A percentile compares a stretch with the other conserved stretches of the same genome.
Conservation (phyloP, 108 stramenopile genomes). For the Schizochytrium sp. region DNA sequence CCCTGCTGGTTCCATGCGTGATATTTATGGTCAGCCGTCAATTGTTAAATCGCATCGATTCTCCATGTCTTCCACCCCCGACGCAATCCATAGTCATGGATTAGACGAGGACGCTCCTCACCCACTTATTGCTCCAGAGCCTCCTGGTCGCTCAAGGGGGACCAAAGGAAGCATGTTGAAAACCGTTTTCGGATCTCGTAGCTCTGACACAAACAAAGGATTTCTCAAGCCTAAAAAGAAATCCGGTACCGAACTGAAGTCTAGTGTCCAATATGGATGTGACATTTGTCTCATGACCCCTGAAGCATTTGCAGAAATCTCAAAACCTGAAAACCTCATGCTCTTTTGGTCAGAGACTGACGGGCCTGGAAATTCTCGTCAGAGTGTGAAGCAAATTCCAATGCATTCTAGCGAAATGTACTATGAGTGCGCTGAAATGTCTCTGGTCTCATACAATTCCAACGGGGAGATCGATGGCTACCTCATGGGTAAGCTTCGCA, state of each 20-base stretch:
- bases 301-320: neutral
- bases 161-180: neutral
- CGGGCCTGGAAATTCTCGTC: neutral
- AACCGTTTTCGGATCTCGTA: neutral
- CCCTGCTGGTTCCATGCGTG: too few relatives aligned
- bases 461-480: conserved; percentile 42
- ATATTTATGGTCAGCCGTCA: neutral
- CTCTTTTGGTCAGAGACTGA: neutral
- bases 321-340: neutral
- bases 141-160: neutral
- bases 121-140: neutral
- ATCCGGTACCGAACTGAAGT: too few relatives aligned
- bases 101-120: neutral
- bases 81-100: neutral
- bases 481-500: neutral
- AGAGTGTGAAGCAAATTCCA: neutral
- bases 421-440: neutral
- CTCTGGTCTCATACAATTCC: conserved; percentile 13
- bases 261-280: neutral
- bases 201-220: neutral
- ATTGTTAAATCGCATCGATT: neutral
- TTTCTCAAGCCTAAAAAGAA: neutral
- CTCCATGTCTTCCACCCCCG: neutral
- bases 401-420: neutral
- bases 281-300: neutral